Conservation (phyloP, 2,329 filamentous ascomycete species). For the Xylaria hypoxylon region DNA sequence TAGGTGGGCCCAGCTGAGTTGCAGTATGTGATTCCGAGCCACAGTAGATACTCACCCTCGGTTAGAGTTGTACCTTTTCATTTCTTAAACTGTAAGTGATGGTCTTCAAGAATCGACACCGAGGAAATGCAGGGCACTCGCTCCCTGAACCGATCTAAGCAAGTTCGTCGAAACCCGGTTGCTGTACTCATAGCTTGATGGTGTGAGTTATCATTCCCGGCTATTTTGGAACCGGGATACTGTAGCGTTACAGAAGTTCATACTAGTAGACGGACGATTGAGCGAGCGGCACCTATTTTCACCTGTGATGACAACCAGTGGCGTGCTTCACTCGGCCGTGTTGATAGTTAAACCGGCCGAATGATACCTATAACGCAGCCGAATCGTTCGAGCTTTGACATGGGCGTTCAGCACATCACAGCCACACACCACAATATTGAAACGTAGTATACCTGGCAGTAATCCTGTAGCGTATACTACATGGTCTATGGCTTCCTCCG, state of each 20-base stretch:
- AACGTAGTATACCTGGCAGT: background rate
- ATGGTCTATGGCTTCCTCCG: slow-evolving; percentile 28
- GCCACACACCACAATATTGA: slow-evolving; percentile 11
- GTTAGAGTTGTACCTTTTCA: slow-evolving; percentile 7
- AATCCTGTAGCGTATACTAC: slow-evolving; percentile 3
- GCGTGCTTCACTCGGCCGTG: slow-evolving; percentile 31
- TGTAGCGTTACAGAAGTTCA: slow-evolving; percentile 5
- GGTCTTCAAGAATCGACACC: background rate
- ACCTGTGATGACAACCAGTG: background rate
- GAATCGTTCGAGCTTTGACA: background rate
- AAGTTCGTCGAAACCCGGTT: background rate
- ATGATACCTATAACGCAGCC: background rate
- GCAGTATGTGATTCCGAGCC: background rate
- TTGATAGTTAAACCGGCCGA: slow-evolving; percentile 27
- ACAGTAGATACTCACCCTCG: slow-evolving; percentile 1
- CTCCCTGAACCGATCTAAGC: background rate
- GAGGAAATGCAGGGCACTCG: background rate
- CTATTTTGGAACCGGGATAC: slow-evolving; percentile 1
- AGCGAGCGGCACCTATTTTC: background rate
- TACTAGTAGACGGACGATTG: background rate
- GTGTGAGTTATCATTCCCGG: slow-evolving; percentile 9
- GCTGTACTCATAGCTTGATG: background rate
- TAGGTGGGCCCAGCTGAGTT: slow-evolving; percentile 15
- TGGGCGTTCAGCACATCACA: slow-evolving; percentile 25
- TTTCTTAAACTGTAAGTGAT: background rate